Evolutionary conservation across 345 rosid genomes (phyloP), one percentile per base, ranked within the genome.

Genomic region (Adansonia digitata): DNA sequence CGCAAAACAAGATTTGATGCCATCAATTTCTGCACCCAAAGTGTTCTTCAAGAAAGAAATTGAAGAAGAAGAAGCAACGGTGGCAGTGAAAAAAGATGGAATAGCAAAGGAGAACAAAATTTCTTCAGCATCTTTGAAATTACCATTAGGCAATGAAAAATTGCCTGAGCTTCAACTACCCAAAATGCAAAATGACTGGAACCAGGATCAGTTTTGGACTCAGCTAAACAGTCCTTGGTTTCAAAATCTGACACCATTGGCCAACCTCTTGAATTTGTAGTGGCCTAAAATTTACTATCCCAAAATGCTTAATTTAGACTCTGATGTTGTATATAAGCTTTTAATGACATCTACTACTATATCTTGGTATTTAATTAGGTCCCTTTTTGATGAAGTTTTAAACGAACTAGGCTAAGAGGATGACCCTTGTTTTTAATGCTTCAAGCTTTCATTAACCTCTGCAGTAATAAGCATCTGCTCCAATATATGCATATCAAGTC

Each of bases 171-270:
- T 95, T 14, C 93, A 90, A 75, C 69, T 91, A 59, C 96, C 99
- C 13, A 92, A 82, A 82, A 51, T 57, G 59, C 51, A 42, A 6
- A 78, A 70, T 45, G 98, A 95, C 68, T 95, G 97, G 98, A 91
- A 79, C 56, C 85, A 85, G 65, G 99, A 95, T 79, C 78, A 56
- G 27, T 45, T 83, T 29, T 86, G 87, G 84, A 40, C 81, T 75
- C 88, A 86, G 81, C 39, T 88, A 17, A 80, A 71, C 14, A 95
- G 99, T 71, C 99, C 99, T 7, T 93, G 98, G 99, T 89, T 91
- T 5, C 99, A 84, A 77, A 88, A 82, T 75, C 71, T 84, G 68
- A 84, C 86, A 55, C 89, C 86, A 20, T 84, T 71, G 70, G 77
- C 91, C 37, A 85, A 86, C 84, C 66, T 88, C 67, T 71, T 88